Conservation (phyloP, 2,329 filamentous ascomycete species). For the Clonostachys byssicola region DNA sequence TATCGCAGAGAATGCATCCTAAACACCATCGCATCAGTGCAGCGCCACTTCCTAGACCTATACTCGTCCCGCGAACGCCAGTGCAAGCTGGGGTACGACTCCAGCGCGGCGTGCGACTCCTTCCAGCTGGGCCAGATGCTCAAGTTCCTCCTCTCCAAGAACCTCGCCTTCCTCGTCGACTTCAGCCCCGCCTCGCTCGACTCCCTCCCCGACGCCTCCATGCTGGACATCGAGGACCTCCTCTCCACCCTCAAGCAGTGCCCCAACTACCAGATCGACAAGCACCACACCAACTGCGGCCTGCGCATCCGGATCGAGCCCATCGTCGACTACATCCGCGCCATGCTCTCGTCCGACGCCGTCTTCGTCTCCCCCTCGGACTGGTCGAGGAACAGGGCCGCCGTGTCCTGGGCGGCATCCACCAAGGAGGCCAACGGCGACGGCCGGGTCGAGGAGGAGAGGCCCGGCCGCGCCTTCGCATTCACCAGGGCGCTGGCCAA, state of each 20-base stretch:
- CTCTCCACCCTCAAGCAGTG: slow-evolving; percentile 60
- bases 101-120: slow-evolving; percentile 67
- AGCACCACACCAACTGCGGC: slow-evolving; percentile 70
- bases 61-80: slow-evolving; percentile 66
- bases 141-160: slow-evolving; percentile 61
- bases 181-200: slow-evolving; percentile 45
- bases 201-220: slow-evolving; percentile 40
- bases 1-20: slow-evolving; percentile 63
- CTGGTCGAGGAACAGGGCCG: slow-evolving; percentile 38
- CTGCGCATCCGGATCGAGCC: slow-evolving; percentile 61
- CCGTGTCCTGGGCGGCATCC: slow-evolving; percentile 32
- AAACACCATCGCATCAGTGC: slow-evolving; percentile 65
- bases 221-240: slow-evolving; percentile 57
- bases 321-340: slow-evolving; percentile 59
- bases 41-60: slow-evolving; percentile 60
- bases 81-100: slow-evolving; percentile 72
- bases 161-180: slow-evolving; percentile 55
- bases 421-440: slow-evolving; percentile 6
- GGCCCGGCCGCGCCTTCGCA: slow-evolving; percentile 26
- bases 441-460: background rate
- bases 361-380: slow-evolving; percentile 35
- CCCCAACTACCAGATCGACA: slow-evolving; percentile 70
- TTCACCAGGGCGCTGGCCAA: slow-evolving; percentile 46
- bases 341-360: slow-evolving; percentile 44
- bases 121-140: slow-evolving; percentile 78